phyloP scores from a whole-genome alignment of 2,329 filamentous ascomycete species.

The Thielaviopsis populi region DNA sequence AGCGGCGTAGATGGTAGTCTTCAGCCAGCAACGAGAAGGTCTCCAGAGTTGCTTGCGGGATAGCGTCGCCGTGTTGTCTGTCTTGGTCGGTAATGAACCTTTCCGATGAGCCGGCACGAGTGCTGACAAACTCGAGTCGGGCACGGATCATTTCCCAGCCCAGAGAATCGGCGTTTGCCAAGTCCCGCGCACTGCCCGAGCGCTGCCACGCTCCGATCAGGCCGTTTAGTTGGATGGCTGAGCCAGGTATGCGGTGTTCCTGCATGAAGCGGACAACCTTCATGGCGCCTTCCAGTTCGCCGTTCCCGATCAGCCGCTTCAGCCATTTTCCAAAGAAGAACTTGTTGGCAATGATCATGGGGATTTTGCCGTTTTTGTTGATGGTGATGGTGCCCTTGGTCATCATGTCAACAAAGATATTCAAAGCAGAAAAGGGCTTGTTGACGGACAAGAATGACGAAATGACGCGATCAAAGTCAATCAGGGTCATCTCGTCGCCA shows the following conservation, averaged over 20 bases:
- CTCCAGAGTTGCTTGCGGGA: slow-evolving; percentile 53
- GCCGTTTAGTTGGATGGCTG: slow-evolving; percentile 66
- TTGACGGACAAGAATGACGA: slow-evolving; percentile 54
- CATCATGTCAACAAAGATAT: slow-evolving; percentile 85
- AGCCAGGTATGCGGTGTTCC: slow-evolving; percentile 48
- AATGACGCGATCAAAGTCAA: slow-evolving; percentile 63
- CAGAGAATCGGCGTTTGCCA: slow-evolving; percentile 48
- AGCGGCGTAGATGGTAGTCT: slow-evolving; percentile 50
- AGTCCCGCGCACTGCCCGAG: slow-evolving; percentile 37
- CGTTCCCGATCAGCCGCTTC: slow-evolving; percentile 62
- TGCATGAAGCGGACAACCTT: slow-evolving; percentile 65
- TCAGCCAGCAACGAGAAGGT: slow-evolving; percentile 64
- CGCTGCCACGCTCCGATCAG: slow-evolving; percentile 67
- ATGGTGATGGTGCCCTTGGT: slow-evolving; percentile 40
- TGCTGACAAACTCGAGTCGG: slow-evolving; percentile 47
- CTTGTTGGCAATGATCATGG: slow-evolving; percentile 45
- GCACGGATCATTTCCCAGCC: slow-evolving; percentile 65
- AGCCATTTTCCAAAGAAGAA: slow-evolving; percentile 85
- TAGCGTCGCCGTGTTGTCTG: slow-evolving; percentile 15
- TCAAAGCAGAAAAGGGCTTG: slow-evolving; percentile 51
- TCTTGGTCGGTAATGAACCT: slow-evolving; percentile 1
- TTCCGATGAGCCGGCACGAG: slow-evolving; percentile 23
- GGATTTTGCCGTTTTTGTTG: slow-evolving; percentile 28
- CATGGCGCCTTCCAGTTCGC: slow-evolving; percentile 53
- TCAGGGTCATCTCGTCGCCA: slow-evolving; percentile 45